These are phyloP conservation scores for Cryptosporidium bovis DNA, from an alignment of 169 alveolate species.

Conservation along the genomic window DNA sequence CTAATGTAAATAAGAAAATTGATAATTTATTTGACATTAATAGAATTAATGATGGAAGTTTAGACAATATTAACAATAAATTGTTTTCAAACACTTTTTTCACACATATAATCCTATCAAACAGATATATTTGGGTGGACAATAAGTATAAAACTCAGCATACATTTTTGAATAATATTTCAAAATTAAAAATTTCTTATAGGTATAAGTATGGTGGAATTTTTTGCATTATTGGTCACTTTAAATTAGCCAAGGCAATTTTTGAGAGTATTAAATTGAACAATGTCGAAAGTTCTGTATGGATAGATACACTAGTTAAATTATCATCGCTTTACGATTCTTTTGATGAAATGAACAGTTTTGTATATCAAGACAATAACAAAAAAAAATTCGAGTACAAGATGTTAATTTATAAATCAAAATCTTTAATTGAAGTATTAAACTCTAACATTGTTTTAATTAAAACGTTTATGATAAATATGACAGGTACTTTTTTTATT, in stretches of 20 bases:
- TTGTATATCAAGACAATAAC: background rate
- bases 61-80: background rate
- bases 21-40: background rate
- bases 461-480: background rate
- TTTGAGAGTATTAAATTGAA: slow-evolving; percentile 9
- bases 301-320: slow-evolving; percentile 14
- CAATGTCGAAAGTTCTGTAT: slow-evolving; percentile 1
- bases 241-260: slow-evolving; percentile 1
- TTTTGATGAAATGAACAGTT: background rate
- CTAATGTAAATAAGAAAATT: background rate
- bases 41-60: background rate
- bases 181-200: background rate
- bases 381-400: background rate
- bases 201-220: slow-evolving; percentile 23
- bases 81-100: background rate
- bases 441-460: background rate
- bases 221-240: slow-evolving; percentile 14
- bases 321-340: background rate
- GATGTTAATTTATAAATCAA: background rate
- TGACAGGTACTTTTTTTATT: background rate
- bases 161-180: background rate
- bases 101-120: background rate
- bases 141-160: background rate
- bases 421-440: background rate
- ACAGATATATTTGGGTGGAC: background rate